phyloP scores from a whole-genome alignment of 768 basidiomycete species.

The Xerocomellus dryophilus region DNA sequence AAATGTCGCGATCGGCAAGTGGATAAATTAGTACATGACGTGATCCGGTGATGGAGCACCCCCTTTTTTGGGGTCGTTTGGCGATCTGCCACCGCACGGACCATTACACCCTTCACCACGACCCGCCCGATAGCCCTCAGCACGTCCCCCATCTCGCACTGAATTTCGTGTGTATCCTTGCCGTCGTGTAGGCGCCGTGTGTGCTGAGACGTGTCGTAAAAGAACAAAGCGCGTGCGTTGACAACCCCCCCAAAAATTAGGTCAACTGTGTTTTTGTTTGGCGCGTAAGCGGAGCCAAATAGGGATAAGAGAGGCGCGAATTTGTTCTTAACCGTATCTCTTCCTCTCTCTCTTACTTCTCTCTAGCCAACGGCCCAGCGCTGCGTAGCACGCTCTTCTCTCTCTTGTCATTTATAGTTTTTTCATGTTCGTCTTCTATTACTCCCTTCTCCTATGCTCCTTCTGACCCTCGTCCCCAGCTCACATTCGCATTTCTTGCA shows the following conservation, averaged over 20 bases:
- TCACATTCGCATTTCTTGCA: constrained; percentile 52
- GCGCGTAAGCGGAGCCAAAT: constrained; percentile 41
- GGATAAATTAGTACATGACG: constrained; percentile 31
- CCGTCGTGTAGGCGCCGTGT: constrained; percentile 5
- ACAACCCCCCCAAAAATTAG: constrained; percentile 24
- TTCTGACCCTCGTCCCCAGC: constrained; percentile 36
- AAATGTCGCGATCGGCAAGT: constrained; percentile 32
- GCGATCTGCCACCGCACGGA: constrained; percentile 33
- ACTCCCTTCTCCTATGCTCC: background rate
- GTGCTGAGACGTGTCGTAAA: constrained; percentile 3
- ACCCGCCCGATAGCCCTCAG: background rate
- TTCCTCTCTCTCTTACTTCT: constrained; percentile 59
- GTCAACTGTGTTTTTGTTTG: constrained; percentile 38
- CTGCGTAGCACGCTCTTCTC: constrained; percentile 59
- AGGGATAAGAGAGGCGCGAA: constrained; percentile 41
- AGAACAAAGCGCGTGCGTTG: constrained; percentile 9
- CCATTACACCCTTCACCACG: constrained; percentile 6
- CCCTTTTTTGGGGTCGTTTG: constrained; percentile 14
- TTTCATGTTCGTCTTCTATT: constrained; percentile 41
- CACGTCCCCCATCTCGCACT: background rate
- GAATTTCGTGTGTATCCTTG: background rate
- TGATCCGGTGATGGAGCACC: constrained; percentile 28
- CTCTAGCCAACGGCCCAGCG: constrained; percentile 48
- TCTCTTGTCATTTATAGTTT: constrained; percentile 56
- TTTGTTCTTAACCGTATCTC: constrained; percentile 37